Percentiles rank a stretch among this genome's conserved stretches.
These are phyloP conservation scores for Domatiomyces catenatus DNA, from an alignment of 2,329 filamentous ascomycete species.

Conservation along the genomic window DNA sequence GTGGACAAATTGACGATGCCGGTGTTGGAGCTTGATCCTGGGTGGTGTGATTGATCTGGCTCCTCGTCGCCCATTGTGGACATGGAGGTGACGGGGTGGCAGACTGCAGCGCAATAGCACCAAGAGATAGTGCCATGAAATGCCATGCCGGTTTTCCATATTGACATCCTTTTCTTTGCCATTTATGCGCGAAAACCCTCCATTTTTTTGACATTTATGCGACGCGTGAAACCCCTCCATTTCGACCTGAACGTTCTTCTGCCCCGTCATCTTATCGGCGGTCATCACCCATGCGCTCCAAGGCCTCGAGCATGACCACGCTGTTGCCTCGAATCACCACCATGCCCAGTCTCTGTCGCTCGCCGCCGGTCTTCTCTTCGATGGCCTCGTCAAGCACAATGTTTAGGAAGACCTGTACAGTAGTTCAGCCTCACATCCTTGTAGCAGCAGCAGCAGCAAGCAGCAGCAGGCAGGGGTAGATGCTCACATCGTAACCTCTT, in stretches of 20 bases:
- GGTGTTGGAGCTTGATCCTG: not conserved
- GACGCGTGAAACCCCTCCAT: too few species aligned
- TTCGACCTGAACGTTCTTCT: not conserved
- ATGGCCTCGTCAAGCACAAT: constrained; percentile 94
- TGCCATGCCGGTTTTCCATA: not conserved
- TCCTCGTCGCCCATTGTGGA: not conserved
- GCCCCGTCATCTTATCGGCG: constrained; percentile 2
- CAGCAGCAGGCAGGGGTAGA: not conserved
- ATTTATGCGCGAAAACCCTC: not conserved
- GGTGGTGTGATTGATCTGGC: not conserved
- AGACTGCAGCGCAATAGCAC: not conserved
- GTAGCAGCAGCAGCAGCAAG: not conserved
- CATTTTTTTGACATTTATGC: not conserved
- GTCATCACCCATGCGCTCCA: constrained; percentile 16
- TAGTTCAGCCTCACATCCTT: not conserved
- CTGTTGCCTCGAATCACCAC: constrained; percentile 96
- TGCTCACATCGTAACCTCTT: constrained; percentile 81
- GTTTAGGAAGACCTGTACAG: constrained; percentile 76
- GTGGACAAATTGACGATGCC: not conserved
- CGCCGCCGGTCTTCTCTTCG: constrained; percentile 81
- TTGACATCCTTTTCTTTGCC: too few species aligned
- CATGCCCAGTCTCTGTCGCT: constrained; percentile 84
- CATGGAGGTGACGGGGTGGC: not conserved
- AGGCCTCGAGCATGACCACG: constrained; percentile 80
- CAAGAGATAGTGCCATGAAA: not conserved